These are phyloP conservation scores for Lablab purpureus DNA, from an alignment of 306 rosid species.

Conservation along the genomic window DNA sequence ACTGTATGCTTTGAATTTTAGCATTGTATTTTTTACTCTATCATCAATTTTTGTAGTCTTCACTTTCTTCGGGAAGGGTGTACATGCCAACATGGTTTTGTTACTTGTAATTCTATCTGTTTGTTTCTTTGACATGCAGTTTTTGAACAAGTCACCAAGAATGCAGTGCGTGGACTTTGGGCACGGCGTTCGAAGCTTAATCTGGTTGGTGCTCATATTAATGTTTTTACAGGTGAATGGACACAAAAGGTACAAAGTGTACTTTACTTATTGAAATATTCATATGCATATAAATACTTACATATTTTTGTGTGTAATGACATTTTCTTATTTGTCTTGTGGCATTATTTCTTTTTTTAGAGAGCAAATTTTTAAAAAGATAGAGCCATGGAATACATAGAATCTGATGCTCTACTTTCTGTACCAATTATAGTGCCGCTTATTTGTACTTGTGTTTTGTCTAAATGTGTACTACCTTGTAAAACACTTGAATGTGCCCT, in stretches of 20 bases:
- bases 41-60: not conserved
- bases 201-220: slow-evolving; percentile 97
- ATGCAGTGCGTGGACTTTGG: slow-evolving; percentile 96
- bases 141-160: slow-evolving; percentile 97
- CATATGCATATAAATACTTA: too few relatives aligned
- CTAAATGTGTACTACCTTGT: slow-evolving; percentile 3
- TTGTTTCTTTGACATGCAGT: slow-evolving; percentile 59
- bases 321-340: not conserved
- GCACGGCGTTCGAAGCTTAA: slow-evolving; percentile 96
- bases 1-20: slow-evolving; percentile 8
- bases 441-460: slow-evolving; percentile 33
- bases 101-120: slow-evolving; percentile 14
- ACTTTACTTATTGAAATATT: slow-evolving; percentile 40
- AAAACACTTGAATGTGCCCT: not conserved
- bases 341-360: slow-evolving; percentile 14
- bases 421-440: slow-evolving; percentile 33
- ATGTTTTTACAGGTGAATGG: slow-evolving; percentile 99
- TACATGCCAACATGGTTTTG: not conserved
- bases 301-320: not conserved
- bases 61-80: slow-evolving; percentile 19
- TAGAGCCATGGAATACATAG: not conserved
- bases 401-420: slow-evolving; percentile 39
- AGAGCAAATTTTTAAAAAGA: not conserved
- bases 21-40: not conserved
- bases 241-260: slow-evolving; percentile 87